Percentiles rank a stretch among this genome's conserved stretches.
These are phyloP conservation scores for Lecanicillium sp. DNA, from an alignment of 2,329 filamentous ascomycete species.

Conservation along the genomic window DNA sequence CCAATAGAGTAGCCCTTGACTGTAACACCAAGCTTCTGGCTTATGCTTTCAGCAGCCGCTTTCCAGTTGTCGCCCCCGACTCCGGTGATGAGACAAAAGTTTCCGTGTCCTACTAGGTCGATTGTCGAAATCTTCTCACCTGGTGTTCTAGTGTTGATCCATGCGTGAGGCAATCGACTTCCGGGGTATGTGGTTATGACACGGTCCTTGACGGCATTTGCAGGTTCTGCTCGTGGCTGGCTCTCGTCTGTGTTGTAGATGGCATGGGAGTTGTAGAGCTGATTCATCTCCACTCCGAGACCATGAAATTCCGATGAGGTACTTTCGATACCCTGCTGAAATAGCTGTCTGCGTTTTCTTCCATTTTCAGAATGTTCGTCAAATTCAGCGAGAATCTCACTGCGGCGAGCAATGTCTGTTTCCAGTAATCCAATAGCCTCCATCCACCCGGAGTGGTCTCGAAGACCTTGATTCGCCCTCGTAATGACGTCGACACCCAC, in stretches of 20 bases:
- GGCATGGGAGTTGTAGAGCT: slow-evolving; percentile 39
- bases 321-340: slow-evolving; percentile 32
- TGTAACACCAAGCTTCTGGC: slow-evolving; percentile 30
- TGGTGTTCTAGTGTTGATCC: slow-evolving; percentile 45
- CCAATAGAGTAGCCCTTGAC: slow-evolving; percentile 47
- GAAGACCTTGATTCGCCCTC: slow-evolving; percentile 49
- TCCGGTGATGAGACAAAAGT: slow-evolving; percentile 43
- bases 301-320: slow-evolving; percentile 44
- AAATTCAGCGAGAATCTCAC: slow-evolving; percentile 31
- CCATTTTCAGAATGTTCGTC: slow-evolving; percentile 28
- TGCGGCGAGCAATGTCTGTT: slow-evolving; percentile 29
- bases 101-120: slow-evolving; percentile 50
- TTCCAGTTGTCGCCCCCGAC: slow-evolving; percentile 50
- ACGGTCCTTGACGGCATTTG: slow-evolving; percentile 24
- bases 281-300: slow-evolving; percentile 53
- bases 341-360: slow-evolving; percentile 24
- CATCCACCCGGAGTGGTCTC: slow-evolving; percentile 41
- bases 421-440: slow-evolving; percentile 36
- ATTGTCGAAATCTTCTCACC: slow-evolving; percentile 44
- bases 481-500: slow-evolving; percentile 40
- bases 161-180: slow-evolving; percentile 52
- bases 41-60: slow-evolving; percentile 33
- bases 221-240: slow-evolving; percentile 11
- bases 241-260: slow-evolving; percentile 37
- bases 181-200: slow-evolving; percentile 50